Conservation (phyloP, 805 yeast genomes). For the Yamadazyma nakazawae region DNA sequence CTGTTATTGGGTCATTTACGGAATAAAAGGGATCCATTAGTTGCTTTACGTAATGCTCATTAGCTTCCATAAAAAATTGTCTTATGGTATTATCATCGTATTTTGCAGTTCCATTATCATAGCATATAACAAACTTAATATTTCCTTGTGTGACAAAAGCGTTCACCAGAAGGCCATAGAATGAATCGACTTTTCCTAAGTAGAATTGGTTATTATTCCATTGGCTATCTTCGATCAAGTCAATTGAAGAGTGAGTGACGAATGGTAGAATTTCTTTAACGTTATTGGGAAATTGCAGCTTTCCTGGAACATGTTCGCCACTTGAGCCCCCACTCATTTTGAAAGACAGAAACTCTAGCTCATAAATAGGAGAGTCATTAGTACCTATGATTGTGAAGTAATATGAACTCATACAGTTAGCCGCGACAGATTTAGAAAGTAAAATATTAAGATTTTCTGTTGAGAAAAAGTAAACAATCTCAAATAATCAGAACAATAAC, state of each 20-base stretch:
- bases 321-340: constrained; percentile 24
- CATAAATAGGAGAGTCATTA: constrained; percentile 81
- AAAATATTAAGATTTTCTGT: background rate
- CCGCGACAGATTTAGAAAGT: constrained; percentile 3
- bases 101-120: constrained; percentile 30
- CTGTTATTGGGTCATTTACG: constrained; percentile 68
- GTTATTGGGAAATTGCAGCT: constrained; percentile 59
- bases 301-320: constrained; percentile 39
- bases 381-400: constrained; percentile 88
- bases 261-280: constrained; percentile 83
- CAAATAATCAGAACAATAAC: background rate
- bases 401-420: constrained; percentile 44
- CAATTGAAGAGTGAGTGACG: constrained; percentile 83
- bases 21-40: constrained; percentile 83
- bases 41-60: constrained; percentile 85
- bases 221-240: constrained; percentile 86
- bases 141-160: constrained; percentile 89
- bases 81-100: constrained; percentile 68
- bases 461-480: no score
- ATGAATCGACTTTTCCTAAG: constrained; percentile 77
- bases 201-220: constrained; percentile 68
- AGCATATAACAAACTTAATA: constrained; percentile 66
- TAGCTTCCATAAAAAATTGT: constrained; percentile 79
- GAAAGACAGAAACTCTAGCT: constrained; percentile 77
- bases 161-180: constrained; percentile 77